phyloP scores from a whole-genome alignment of 768 basidiomycete genomes.

The Boletus vermiculosoides region DNA sequence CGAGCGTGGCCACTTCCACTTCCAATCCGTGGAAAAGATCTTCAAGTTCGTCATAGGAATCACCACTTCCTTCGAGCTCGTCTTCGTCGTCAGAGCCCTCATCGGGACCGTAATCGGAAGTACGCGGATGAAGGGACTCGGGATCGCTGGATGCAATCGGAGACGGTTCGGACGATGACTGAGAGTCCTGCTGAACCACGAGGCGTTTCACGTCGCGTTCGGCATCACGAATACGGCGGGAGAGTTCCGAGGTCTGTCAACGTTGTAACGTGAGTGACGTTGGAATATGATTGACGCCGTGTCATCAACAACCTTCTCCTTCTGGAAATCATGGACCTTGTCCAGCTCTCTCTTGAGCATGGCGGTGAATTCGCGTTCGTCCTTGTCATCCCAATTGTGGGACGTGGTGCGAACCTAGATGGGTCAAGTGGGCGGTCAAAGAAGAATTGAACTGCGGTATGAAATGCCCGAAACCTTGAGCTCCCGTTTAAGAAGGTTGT shows the following conservation, averaged over 20 bases:
- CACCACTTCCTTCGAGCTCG: constrained; percentile 43
- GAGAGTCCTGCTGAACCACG: constrained; percentile 53
- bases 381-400: constrained; percentile 66
- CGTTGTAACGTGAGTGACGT: not conserved
- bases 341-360: constrained; percentile 85
- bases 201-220: constrained; percentile 79
- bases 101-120: constrained; percentile 50
- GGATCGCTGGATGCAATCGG: constrained; percentile 40
- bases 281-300: not conserved
- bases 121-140: constrained; percentile 53
- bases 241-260: constrained; percentile 73
- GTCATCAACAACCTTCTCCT: constrained; percentile 59
- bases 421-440: not conserved
- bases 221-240: constrained; percentile 76
- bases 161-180: constrained; percentile 24
- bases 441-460: not conserved
- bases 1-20: constrained; percentile 92
- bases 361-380: constrained; percentile 79
- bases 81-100: constrained; percentile 66
- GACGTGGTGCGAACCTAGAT: constrained; percentile 50
- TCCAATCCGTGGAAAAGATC: constrained; percentile 85
- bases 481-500: constrained; percentile 84
- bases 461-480: constrained; percentile 59
- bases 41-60: constrained; percentile 75
- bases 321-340: constrained; percentile 94